Evolutionary conservation across 176 grass and related monocot species (phyloP), one percentile per base, ranked within the genome.

Genomic region (Eremochloa ophiuroides): DNA sequence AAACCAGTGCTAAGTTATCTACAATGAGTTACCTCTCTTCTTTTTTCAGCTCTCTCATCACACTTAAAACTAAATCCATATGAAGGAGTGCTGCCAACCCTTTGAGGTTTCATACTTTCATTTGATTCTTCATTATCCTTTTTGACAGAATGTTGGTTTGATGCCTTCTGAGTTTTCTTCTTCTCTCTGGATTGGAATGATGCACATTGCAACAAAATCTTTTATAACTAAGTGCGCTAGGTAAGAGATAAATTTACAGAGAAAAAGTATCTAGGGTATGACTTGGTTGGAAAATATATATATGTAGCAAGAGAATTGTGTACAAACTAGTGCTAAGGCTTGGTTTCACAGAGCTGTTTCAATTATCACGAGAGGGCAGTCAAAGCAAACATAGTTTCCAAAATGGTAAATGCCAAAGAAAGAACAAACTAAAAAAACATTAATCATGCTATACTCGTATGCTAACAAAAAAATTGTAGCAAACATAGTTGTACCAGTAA

Each of bases 61-160:
- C 89, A 91, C 71, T 91, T 91, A 80, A 91, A 91, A 31, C 77
- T 84, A 88, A 91, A 91, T 4, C 89, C 89, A 79, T 88, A 91
- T 46, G 77, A 28, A 38, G 85, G 89, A 59, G 85, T 81, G 73
- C 76, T 44, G 25, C 77, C 85, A 41, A 88, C 71, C n/a, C 78
- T 87, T 60, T 80, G 82, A 82, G 78, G 66, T 23, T 88, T 91
- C 69, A 20, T 40, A 44, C 7, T 70, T 64, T 81, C 85, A 81
- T 63, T 73, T 78, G 81, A 60, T 73, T 86, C 74, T 68, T 83
- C 79, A 71, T 10, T 71, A 33, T 86, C 44, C 25, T 87, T 90
- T 73, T 90, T 86, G 7, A 60, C 15, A 41, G 62, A 85, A 34
- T 2, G 11, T 72, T 74, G 78, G 46, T 55, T 85, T 79, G 78